Evolutionary conservation across 2,329 filamentous ascomycete genomes (phyloP).

Genomic region (Hypoxylon sp.): DNA sequence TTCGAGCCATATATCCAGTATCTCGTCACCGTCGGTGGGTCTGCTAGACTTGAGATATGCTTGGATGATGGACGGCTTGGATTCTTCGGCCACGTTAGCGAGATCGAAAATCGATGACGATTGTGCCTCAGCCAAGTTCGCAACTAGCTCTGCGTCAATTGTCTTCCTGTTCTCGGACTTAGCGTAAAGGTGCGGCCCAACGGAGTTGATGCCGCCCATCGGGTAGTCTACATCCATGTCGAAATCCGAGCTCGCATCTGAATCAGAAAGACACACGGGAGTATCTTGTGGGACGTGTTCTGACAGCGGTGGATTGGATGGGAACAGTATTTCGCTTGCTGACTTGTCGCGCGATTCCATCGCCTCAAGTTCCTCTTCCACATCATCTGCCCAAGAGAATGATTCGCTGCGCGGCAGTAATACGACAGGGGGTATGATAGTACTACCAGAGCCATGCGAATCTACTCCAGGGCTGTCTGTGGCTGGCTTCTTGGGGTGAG

Average conservation of each 20-base stretch:
- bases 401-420: background rate
- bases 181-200: background rate
- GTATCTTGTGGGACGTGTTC: background rate
- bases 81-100: background rate
- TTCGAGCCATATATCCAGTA: constrained; percentile 28
- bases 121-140: background rate
- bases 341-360: background rate
- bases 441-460: too few species aligned
- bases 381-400: constrained; percentile 36
- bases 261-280: background rate
- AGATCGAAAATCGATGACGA: background rate
- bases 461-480: background rate
- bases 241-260: constrained; percentile 6
- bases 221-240: background rate
- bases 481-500: background rate
- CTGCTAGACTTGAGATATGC: background rate
- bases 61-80: background rate
- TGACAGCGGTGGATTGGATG: background rate
- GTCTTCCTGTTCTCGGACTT: background rate
- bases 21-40: constrained; percentile 3
- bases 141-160: background rate
- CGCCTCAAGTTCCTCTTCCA: constrained; percentile 16
- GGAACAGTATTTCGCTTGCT: background rate
- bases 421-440: background rate
- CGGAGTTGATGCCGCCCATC: background rate